Base-by-base conservation (phyloP, 2,329 filamentous ascomycete species). In the Aureobasidium sp. region DNA sequence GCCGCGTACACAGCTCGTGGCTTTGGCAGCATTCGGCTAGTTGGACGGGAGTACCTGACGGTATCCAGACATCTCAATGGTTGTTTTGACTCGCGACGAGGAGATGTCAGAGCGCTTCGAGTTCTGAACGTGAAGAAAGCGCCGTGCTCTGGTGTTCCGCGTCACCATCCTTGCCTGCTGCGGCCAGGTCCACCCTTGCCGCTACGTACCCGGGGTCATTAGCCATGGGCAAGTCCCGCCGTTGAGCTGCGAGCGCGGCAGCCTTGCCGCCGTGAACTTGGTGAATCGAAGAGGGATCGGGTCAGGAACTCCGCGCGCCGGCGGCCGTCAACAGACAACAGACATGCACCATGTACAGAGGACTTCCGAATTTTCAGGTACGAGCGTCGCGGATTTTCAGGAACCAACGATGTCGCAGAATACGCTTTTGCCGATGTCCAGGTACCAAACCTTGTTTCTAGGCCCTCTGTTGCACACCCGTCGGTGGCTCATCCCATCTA, bases 361-460 rank as follows among this genome's bases (percentile, higher is more conserved):
- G 49, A 9, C 24, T 31, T 17, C 47, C 19, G 24, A 45, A 33
- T 42, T 24, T 24, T 37, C 31, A 59, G 57, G 57, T 50, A 50
- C 57, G 33, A 29, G 42, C 44, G 44, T 24, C 31, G 56, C 19
- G 11, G 45, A 60, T 60, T 60, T 60, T 60, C 57, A 60, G 57
- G 57, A 40, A 60, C 57, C 44, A 60, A 60, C 54, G 54, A 44
- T 57, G 39, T 59, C 22, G 22, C 44, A 49, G 44, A 60, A n/a
- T 42, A 44, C 22, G 31, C 22, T 44, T 50, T 40, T 11, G 17
- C 31, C 11, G 31, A 11, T 24, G 33, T 40, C 57, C 57, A 60
- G 57, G 57, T 45, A 60, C 57, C 44, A 60, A 60, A 60, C 27
- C 48, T 40, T 60, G 57, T 60, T 60, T 50, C 14, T 48, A 11